Evolutionary conservation across 1,139 yeast species (phyloP).

Genomic region (Hemisphaericaspora xylofermentans): DNA sequence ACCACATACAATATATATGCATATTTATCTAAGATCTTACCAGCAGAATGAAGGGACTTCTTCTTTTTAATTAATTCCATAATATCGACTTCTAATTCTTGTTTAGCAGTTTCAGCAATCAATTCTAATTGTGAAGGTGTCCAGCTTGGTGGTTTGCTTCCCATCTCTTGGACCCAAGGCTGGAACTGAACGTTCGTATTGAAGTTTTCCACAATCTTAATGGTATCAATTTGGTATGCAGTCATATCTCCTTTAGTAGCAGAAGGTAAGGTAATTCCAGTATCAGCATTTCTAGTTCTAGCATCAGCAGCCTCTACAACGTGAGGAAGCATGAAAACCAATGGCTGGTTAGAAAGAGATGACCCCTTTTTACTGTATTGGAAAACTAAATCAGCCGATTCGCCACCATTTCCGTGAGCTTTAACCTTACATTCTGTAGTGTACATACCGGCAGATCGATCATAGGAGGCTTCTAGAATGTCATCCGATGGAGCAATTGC

Average conservation of each 20-base stretch:
- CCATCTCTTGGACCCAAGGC: conserved; percentile 31
- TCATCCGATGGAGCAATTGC: conserved; percentile 48
- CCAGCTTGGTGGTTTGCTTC: conserved; percentile 14
- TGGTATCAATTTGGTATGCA: conserved; percentile 49
- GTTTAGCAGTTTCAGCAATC: conserved; percentile 48
- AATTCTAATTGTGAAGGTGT: conserved; percentile 33
- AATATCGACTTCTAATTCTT: conserved; percentile 48
- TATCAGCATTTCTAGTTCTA: conserved; percentile 30
- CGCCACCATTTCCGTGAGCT: conserved; percentile 19
- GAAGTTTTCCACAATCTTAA: conserved; percentile 48
- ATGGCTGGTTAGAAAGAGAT: conserved; percentile 45
- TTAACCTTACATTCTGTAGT: conserved; percentile 28
- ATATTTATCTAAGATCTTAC: conserved; percentile 63
- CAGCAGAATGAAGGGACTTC: conserved; percentile 56
- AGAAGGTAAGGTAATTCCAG: conserved; percentile 49
- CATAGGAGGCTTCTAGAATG: conserved; percentile 30
- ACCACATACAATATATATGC: conserved; percentile 64
- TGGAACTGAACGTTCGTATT: conserved; percentile 40
- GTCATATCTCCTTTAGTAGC: conserved; percentile 61
- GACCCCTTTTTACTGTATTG: conserved; percentile 49
- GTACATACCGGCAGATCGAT: conserved; percentile 64
- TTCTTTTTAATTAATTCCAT: conserved; percentile 40
- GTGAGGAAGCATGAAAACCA: conserved; percentile 68
- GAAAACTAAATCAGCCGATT: conserved; percentile 46
- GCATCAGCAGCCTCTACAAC: conserved; percentile 50